Percentiles rank a stretch among this genome's conserved stretches.
phyloP scores from a whole-genome alignment of 495 filamentous ascomycete species.

The Tuber brumale region DNA sequence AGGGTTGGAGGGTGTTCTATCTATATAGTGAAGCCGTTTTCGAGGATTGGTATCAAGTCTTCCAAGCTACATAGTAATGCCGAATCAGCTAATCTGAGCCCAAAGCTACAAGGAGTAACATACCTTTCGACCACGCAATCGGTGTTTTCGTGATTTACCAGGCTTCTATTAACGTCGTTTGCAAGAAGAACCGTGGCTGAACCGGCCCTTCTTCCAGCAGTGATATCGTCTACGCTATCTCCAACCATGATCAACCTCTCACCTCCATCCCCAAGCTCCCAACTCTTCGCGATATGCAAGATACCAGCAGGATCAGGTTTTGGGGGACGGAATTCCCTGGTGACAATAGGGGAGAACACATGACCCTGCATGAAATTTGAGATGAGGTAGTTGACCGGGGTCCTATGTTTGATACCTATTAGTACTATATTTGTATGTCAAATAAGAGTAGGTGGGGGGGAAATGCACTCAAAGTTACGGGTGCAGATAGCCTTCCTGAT shows the following conservation, averaged over 20 bases:
- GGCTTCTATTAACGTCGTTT: slow-evolving; percentile 68
- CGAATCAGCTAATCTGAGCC: slow-evolving; percentile 1
- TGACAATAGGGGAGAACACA: slow-evolving; percentile 75
- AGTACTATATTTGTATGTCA: not conserved
- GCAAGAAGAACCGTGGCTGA: slow-evolving; percentile 82
- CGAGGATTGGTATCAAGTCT: slow-evolving; percentile 64
- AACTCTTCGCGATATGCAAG: slow-evolving; percentile 68
- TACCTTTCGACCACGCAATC: slow-evolving; percentile 48
- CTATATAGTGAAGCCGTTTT: slow-evolving; percentile 56
- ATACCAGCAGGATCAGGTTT: slow-evolving; percentile 89
- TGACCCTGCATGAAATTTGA: slow-evolving; percentile 61
- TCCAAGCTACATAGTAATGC: slow-evolving; percentile 59
- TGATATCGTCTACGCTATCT: slow-evolving; percentile 91
- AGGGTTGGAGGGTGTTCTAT: slow-evolving; percentile 8
- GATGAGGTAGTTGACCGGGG: slow-evolving; percentile 64
- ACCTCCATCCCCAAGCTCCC: slow-evolving; percentile 48
- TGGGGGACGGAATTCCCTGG: slow-evolving; percentile 71
- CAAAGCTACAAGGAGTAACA: slow-evolving; percentile 21
- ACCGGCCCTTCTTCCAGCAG: slow-evolving; percentile 73
- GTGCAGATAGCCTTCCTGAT: slow-evolving; percentile 83
- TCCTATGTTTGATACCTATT: slow-evolving; percentile 42
- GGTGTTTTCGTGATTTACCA: slow-evolving; percentile 70
- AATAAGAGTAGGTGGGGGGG: slow-evolving; percentile 13
- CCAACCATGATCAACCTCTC: slow-evolving; percentile 51
- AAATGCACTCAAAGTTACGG: slow-evolving; percentile 73